Percentiles rank a stretch among this genome's conserved stretches.
Evolutionary conservation across 306 rosid genomes (phyloP).

Genomic region (Dalbergia oliveri): DNA sequence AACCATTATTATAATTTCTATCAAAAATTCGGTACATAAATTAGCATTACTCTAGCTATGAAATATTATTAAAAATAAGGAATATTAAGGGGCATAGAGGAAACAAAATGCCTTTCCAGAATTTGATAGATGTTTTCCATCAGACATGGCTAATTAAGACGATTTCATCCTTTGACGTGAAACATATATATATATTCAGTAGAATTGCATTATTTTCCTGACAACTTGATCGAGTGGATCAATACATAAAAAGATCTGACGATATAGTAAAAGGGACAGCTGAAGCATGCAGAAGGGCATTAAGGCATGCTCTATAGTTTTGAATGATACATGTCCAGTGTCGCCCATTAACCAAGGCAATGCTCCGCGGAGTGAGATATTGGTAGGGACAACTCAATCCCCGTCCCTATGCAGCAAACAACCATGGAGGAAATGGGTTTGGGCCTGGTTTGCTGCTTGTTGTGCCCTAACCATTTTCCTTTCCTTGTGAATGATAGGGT

Average conservation of each 20-base stretch:
- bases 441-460: background rate
- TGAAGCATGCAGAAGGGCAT: background rate
- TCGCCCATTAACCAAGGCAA: constrained; percentile 38
- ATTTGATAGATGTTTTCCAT: constrained; percentile 16
- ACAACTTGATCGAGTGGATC: background rate
- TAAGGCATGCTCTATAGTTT: background rate
- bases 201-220: background rate
- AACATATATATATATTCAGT: background rate
- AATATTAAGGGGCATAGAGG: background rate
- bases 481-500: constrained; percentile 1
- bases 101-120: background rate
- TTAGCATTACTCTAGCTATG: no score
- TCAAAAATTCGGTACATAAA: no score
- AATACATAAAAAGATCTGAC: background rate
- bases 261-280: background rate
- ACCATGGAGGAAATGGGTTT: background rate
- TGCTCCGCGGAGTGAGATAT: constrained; percentile 25
- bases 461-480: background rate
- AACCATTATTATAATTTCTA: no score
- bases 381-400: constrained; percentile 8
- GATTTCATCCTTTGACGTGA: background rate
- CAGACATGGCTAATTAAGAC: background rate
- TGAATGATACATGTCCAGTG: constrained; percentile 21
- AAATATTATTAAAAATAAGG: background rate
- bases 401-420: background rate